Evolutionary conservation across 345 rosid genomes (phyloP), one percentile per base, ranked within the genome.

Genomic region (Murraya paniculata): DNA sequence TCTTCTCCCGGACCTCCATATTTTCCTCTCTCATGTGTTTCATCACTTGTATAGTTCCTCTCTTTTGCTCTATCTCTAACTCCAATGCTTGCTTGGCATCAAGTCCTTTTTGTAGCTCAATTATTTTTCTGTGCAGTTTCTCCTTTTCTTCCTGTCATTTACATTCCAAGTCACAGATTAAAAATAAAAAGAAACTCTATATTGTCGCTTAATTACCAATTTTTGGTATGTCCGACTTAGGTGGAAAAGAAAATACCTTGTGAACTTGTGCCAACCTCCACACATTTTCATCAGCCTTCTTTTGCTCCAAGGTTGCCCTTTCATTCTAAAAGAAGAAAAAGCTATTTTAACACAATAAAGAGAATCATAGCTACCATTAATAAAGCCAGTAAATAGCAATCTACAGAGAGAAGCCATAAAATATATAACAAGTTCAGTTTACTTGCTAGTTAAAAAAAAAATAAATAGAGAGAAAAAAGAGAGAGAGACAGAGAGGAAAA

Each of bases 21-120:
- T 90, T 92, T 68, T 79, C 91, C 58, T 88, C 88, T 57, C 33
- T 83, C 91, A 93, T 87, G 86, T 91, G 97, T 76, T 79, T 86
- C 92, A 87, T 87, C 53, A 91, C 89, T 78, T 88, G 81, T 76
- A 86, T 71, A 24, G 84, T 83, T 4, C 97, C 93, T 75, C 83
- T 91, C 88, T 90, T 59, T 4, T 89, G 86, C 91, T 93, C 89
- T 70, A 90, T 90, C 87, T 91, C 97, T 85, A 91, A 81, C 81
- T 92, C 97, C 78, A 90, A 27, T 9, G 89, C 89, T 86, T 90
- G 98, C 68, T 80, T 90, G n/a, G 82, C 88, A 82, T 90, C 90
- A 8, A 94, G 83, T 57, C 84, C 68, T 70, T 81, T 79, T 74
- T 93, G 88, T 41, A 91, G 82, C 62, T 87, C 86, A 78, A 82